phyloP scores from a whole-genome alignment of 2,329 filamentous ascomycete species.

The Periglandula ipomoeae region DNA sequence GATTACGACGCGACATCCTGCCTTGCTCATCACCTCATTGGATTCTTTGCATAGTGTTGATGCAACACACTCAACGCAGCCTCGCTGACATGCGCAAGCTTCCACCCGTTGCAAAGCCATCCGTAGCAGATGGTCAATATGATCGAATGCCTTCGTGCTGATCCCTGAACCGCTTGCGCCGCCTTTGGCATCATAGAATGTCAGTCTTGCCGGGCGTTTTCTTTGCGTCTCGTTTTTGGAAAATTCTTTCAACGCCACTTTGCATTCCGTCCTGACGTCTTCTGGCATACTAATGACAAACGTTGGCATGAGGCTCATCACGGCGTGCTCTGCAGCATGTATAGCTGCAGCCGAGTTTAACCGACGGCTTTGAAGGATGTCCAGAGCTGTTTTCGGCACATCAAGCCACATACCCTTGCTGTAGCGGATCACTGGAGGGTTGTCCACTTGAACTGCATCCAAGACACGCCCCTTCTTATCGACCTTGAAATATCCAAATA shows the following conservation, averaged over 20 bases:
- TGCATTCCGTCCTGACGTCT: conserved; percentile 92
- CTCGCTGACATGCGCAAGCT: conserved; percentile 65
- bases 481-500: conserved; percentile 97
- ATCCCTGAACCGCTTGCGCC: conserved; percentile 77
- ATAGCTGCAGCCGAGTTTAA: conserved; percentile 84
- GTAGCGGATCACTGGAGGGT: conserved; percentile 76
- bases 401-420: conserved; percentile 95
- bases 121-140: conserved; percentile 67
- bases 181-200: conserved; percentile 93
- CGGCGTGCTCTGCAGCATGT: conserved; percentile 87
- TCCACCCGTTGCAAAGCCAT: conserved; percentile 72
- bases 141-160: conserved; percentile 88
- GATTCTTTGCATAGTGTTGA: conserved; percentile 75
- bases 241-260: conserved; percentile 81
- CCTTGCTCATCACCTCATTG: conserved; percentile 91
- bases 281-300: conserved; percentile 85
- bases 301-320: conserved; percentile 79
- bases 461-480: conserved; percentile 77
- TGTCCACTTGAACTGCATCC: conserved; percentile 87
- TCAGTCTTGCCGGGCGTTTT: conserved; percentile 79
- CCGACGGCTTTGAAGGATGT: conserved; percentile 62
- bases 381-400: conserved; percentile 68
- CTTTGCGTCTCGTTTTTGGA: conserved; percentile 57
- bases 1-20: conserved; percentile 72
- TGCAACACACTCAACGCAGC: conserved; percentile 85